Conservation (phyloP, 768 basidiomycete genomes). For the Boletus sensibilis region DNA sequence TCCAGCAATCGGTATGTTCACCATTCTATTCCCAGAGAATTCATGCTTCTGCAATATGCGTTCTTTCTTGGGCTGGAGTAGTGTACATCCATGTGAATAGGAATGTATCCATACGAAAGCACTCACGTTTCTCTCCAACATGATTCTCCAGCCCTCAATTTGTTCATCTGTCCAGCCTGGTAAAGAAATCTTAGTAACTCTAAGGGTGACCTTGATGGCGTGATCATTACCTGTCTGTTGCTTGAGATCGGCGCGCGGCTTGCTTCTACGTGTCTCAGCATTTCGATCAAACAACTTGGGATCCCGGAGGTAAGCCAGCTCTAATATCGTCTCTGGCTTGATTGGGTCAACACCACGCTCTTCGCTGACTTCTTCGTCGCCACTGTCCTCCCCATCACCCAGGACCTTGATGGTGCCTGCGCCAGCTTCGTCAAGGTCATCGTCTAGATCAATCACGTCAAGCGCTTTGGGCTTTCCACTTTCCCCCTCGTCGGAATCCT, state of each 20-base stretch:
- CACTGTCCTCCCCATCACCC: conserved; percentile 58
- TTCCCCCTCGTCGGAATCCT: conserved; percentile 66
- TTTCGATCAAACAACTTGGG: conserved; percentile 77
- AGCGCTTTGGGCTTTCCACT: conserved; percentile 24
- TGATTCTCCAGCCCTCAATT: conserved; percentile 89
- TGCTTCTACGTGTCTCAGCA: conserved; percentile 65
- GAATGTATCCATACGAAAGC: conserved; percentile 7
- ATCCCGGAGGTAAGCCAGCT: conserved; percentile 74
- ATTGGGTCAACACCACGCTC: conserved; percentile 25
- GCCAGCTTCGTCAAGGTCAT: conserved; percentile 49
- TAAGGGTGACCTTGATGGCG: neutral
- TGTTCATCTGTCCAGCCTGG: conserved; percentile 79
- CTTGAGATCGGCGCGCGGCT: conserved; percentile 63
- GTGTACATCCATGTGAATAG: conserved; percentile 4
- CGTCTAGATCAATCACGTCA: conserved; percentile 45
- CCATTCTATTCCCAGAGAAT: conserved; percentile 60
- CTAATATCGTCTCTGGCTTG: conserved; percentile 63
- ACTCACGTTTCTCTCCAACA: conserved; percentile 86
- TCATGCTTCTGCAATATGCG: conserved; percentile 74
- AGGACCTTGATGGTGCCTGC: conserved; percentile 43
- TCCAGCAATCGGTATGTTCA: conserved; percentile 3
- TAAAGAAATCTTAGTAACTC: neutral
- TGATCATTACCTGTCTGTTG: conserved; percentile 57
- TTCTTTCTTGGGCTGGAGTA: conserved; percentile 65
- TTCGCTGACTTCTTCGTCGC: conserved; percentile 37